Evolutionary conservation across 139 green algal species (phyloP).

Genomic region (Coccomyxa sp.): DNA sequence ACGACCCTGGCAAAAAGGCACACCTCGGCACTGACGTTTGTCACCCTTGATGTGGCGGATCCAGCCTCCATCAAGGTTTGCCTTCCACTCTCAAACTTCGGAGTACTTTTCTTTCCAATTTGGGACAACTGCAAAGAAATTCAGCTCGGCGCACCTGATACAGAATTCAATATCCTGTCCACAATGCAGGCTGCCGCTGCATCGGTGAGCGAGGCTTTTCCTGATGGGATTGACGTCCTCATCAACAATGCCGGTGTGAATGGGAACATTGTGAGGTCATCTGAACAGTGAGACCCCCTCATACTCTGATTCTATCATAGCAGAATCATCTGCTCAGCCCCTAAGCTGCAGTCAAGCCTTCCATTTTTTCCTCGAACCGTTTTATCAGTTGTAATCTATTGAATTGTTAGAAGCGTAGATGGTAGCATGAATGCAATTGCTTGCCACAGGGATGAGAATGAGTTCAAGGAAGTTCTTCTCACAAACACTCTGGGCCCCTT

Average conservation of each 20-base stretch:
- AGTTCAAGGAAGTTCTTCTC: slow-evolving; percentile 1
- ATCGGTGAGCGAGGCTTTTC: not conserved
- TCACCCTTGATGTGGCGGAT: slow-evolving; percentile 1
- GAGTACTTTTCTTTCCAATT: too few relatives aligned
- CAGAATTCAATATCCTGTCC: too few relatives aligned
- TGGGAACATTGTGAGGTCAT: not conserved
- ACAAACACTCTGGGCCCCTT: slow-evolving; percentile 6
- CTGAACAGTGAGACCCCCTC: slow-evolving; percentile 9
- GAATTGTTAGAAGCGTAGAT: not conserved
- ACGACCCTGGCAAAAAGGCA: not conserved
- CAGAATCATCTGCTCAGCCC: too few relatives aligned
- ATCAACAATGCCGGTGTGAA: slow-evolving; percentile 8
- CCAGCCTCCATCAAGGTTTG: slow-evolving; percentile 2
- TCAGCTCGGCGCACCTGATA: too few relatives aligned
- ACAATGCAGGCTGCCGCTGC: not conserved
- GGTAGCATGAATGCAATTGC: not conserved
- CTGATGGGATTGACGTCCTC: not conserved
- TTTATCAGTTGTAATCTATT: not conserved
- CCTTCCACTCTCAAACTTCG: too few relatives aligned
- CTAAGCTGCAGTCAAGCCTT: too few relatives aligned
- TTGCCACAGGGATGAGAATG: not conserved
- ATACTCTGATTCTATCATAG: too few relatives aligned
- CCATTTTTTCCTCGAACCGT: too few relatives aligned
- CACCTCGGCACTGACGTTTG: not conserved
- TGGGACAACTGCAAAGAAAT: too few relatives aligned